These are phyloP conservation scores for Myrmaecium sp. DNA, from an alignment of 2,329 filamentous ascomycete species.

Conservation along the genomic window DNA sequence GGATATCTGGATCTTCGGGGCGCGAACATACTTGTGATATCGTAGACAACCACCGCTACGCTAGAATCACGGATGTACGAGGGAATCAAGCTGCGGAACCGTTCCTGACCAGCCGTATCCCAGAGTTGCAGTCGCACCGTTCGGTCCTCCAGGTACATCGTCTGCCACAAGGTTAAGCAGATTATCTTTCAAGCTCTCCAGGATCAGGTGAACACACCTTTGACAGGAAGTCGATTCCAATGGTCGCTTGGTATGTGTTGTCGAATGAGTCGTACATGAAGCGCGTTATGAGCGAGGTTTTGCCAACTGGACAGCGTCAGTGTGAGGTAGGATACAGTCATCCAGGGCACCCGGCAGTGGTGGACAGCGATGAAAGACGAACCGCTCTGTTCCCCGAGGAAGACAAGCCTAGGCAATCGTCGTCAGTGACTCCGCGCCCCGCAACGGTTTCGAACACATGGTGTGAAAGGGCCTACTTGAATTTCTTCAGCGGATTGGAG, in stretches of 20 bases:
- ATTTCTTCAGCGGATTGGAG: constrained; percentile 99
- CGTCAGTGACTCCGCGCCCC: constrained; percentile 14
- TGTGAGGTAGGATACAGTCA: too few species aligned
- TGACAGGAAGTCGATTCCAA: constrained; percentile 97
- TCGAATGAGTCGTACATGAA: constrained; percentile 99
- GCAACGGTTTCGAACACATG: too few species aligned
- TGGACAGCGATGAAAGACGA: constrained; percentile 18
- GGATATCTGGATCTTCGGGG: neutral
- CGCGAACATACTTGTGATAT: constrained; percentile 60
- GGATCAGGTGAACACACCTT: constrained; percentile 72
- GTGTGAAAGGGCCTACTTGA: constrained; percentile 69
- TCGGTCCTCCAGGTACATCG: constrained; percentile 98
- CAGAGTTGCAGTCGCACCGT: constrained; percentile 94
- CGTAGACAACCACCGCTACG: constrained; percentile 96
- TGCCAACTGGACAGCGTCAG: constrained; percentile 52
- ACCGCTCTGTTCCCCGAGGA: constrained; percentile 97
- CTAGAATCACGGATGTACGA: constrained; percentile 97
- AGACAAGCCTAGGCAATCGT: constrained; percentile 55
- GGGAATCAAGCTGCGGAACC: constrained; percentile 91
- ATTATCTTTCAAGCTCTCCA: too few species aligned
- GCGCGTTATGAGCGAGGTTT: constrained; percentile 93
- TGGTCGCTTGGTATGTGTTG: constrained; percentile 98
- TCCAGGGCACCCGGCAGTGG: constrained; percentile 2
- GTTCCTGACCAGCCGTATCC: constrained; percentile 96
- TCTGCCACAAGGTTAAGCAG: constrained; percentile 33